Conservation (phyloP, 345 rosid genomes). For the Populus nigra region DNA sequence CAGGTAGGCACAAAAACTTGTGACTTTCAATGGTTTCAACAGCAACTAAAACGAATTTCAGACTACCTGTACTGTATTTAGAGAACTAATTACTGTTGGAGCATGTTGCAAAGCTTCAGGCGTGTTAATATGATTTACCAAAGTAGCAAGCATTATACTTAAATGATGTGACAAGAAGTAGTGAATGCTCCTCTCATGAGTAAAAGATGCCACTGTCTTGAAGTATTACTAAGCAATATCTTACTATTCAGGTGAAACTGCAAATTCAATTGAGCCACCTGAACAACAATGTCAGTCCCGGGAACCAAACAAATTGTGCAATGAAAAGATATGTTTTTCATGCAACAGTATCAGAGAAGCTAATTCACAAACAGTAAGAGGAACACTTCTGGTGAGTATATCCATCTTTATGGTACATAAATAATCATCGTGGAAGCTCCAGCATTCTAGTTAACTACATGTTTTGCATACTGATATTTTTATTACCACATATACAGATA, state of each 20-base stretch:
- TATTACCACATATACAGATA: conserved; percentile 44
- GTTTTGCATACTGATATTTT: neutral
- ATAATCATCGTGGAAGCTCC: neutral
- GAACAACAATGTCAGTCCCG: conserved; percentile 54
- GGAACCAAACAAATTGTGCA: conserved; percentile 46
- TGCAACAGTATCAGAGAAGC: conserved; percentile 74
- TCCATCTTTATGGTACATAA: conserved; percentile 5
- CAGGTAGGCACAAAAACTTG: conserved; percentile 48
- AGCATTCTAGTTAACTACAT: neutral
- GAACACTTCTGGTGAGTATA: conserved; percentile 74
- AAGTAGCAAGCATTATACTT: neutral
- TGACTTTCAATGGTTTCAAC: neutral
- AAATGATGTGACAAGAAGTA: neutral
- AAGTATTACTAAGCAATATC: neutral
- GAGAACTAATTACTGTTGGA: neutral
- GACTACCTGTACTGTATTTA: neutral
- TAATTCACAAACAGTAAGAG: conserved; percentile 70
- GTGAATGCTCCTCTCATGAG: neutral
- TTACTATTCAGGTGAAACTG: conserved; percentile 66
- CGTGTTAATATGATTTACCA: neutral
- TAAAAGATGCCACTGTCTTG: neutral
- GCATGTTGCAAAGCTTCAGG: neutral
- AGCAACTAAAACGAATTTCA: neutral
- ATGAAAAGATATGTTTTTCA: conserved; percentile 62
- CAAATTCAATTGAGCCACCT: conserved; percentile 62